These are phyloP conservation scores for Trichosporon asahii DNA, from an alignment of 1,284 basidiomycete species.

Conservation along the genomic window DNA sequence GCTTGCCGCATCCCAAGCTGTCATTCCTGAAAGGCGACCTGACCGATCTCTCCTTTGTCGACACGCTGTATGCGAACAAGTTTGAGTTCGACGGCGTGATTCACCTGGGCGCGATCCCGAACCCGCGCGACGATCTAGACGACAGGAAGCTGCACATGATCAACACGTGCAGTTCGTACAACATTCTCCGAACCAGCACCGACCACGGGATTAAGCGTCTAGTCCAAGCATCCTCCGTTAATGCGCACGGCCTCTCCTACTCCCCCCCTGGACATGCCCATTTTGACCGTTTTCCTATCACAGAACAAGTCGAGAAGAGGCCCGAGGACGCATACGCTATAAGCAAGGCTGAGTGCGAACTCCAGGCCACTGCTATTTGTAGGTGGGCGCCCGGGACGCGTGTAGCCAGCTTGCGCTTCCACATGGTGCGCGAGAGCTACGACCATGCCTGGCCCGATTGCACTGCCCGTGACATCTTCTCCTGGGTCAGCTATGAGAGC, in stretches of 20 bases:
- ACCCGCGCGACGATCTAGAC: slow-evolving; percentile 34
- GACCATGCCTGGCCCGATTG: slow-evolving; percentile 15
- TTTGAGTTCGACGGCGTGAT: slow-evolving; percentile 39
- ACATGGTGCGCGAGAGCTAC: slow-evolving; percentile 34
- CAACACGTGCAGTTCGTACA: slow-evolving; percentile 44
- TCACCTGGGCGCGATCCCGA: slow-evolving; percentile 49
- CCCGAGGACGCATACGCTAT: slow-evolving; percentile 45
- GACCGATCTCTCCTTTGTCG: slow-evolving; percentile 28
- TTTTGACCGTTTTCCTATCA: slow-evolving; percentile 39
- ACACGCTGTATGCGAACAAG: slow-evolving; percentile 15
- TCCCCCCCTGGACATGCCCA: slow-evolving; percentile 28
- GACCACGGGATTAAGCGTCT: slow-evolving; percentile 41
- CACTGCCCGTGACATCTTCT: slow-evolving; percentile 38
- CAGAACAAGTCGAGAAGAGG: slow-evolving; percentile 29
- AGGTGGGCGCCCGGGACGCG: slow-evolving; percentile 20
- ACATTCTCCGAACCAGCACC: slow-evolving; percentile 46
- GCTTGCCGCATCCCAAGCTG: neutral
- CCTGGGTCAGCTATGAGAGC: slow-evolving; percentile 38
- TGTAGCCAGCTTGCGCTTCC: slow-evolving; percentile 47
- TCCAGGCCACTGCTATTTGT: slow-evolving; percentile 44
- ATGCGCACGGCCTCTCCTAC: slow-evolving; percentile 41
- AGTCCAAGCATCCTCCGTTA: slow-evolving; percentile 48
- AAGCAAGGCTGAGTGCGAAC: slow-evolving; percentile 47
- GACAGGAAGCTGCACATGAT: slow-evolving; percentile 43
- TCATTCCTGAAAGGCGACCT: slow-evolving; percentile 36